phyloP scores from a whole-genome alignment of 768 basidiomycete species.

The Lactifluus piperatus region DNA sequence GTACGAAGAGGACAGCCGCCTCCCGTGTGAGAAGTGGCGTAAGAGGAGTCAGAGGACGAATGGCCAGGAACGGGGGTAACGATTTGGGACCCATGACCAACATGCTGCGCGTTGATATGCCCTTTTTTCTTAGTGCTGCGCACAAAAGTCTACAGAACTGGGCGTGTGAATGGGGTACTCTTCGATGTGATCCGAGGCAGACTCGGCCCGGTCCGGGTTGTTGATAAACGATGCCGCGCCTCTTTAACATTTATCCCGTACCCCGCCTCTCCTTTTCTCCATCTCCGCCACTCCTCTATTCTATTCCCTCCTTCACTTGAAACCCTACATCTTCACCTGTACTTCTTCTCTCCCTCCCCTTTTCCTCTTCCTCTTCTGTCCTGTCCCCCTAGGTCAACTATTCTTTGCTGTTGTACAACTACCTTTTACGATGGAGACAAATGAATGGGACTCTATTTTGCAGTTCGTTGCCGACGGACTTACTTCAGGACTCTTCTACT shows the following conservation, averaged over 20 bases:
- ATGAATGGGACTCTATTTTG: constrained; percentile 55
- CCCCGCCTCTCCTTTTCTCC: neutral
- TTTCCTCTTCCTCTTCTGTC: neutral
- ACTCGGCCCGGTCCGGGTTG: too few species aligned
- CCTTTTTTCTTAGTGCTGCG: too few species aligned
- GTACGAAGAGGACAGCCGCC: neutral
- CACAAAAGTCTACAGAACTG: too few species aligned
- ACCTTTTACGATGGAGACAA: constrained; percentile 39
- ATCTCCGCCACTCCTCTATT: neutral
- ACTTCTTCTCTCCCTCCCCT: neutral
- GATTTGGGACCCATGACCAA: neutral
- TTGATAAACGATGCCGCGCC: too few species aligned
- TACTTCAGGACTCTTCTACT: constrained; percentile 17
- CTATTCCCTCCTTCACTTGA: neutral
- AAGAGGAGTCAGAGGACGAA: neutral
- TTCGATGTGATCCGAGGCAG: too few species aligned
- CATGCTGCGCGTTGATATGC: too few species aligned
- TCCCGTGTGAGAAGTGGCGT: neutral
- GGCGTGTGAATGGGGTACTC: too few species aligned
- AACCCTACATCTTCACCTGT: neutral
- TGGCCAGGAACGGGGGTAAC: neutral
- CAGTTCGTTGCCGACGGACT: constrained; percentile 48
- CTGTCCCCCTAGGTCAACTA: neutral
- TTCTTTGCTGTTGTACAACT: neutral
- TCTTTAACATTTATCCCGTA: too few species aligned